Percentiles rank a stretch among this genome's conserved stretches.
Conservation (phyloP, 2,329 filamentous ascomycete genomes). For the Pseudogymnoascus sp. region DNA sequence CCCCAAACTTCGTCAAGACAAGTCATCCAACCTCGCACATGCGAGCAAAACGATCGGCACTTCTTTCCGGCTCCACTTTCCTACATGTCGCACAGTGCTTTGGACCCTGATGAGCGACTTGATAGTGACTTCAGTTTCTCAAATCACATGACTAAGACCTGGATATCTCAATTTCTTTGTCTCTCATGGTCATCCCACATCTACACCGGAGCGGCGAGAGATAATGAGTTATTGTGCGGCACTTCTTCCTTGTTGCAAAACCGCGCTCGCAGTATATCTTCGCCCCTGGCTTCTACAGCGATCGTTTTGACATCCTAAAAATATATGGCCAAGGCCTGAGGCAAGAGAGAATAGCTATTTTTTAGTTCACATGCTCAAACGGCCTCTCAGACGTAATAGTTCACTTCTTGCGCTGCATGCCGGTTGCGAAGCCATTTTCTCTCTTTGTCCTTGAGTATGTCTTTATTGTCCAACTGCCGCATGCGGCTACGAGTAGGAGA, state of each 20-base stretch:
- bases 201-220: neutral
- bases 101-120: neutral
- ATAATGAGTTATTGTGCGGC: neutral
- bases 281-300: neutral
- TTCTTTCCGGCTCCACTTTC: conserved; percentile 1
- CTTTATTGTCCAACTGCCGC: conserved; percentile 4
- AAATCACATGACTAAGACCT: neutral
- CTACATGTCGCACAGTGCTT: neutral
- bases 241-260: neutral
- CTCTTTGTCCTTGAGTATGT: conserved; percentile 2
- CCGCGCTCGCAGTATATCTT: neutral
- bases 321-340: neutral
- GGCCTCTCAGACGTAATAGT: neutral
- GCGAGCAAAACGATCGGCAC: neutral
- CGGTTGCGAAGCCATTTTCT: neutral
- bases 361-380: neutral
- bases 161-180: neutral
- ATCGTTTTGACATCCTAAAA: neutral
- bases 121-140: neutral
- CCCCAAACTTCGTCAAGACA: neutral
- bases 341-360: neutral
- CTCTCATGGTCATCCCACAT: neutral
- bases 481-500: conserved; percentile 6
- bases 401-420: neutral
- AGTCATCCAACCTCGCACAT: neutral